These are phyloP conservation scores for Hyphopichia khmerensis DNA, from an alignment of 1,139 yeast species.

Conservation along the genomic window DNA sequence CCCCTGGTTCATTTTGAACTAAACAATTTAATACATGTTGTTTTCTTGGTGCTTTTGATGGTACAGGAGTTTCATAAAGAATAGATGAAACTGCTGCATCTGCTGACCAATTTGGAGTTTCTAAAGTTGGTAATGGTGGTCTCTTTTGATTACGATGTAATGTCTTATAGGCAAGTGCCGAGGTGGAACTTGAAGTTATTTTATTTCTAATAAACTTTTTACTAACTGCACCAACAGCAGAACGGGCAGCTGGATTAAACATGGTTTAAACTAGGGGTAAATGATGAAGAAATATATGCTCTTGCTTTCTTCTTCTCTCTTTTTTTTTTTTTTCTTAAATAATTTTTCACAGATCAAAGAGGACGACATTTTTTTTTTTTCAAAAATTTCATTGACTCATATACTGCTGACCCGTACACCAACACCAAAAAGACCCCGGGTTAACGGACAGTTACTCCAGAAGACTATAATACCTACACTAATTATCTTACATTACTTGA, in stretches of 20 bases:
- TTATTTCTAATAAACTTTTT: slow-evolving; percentile 19
- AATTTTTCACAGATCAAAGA: too few species aligned
- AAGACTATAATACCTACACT: too few species aligned
- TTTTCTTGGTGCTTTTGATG: slow-evolving; percentile 63
- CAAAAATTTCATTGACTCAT: not conserved
- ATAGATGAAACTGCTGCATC: slow-evolving; percentile 95
- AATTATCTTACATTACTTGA: too few species aligned
- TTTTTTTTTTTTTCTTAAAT: too few species aligned
- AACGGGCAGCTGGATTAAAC: not conserved
- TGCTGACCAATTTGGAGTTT: slow-evolving; percentile 93
- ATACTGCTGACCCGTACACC: not conserved
- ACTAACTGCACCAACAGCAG: not conserved
- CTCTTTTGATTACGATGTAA: slow-evolving; percentile 82
- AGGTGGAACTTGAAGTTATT: slow-evolving; percentile 62
- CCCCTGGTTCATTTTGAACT: slow-evolving; percentile 99
- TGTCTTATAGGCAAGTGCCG: slow-evolving; percentile 92
- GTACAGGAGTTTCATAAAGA: slow-evolving; percentile 87
- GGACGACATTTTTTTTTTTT: not conserved
- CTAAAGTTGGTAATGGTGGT: slow-evolving; percentile 93
- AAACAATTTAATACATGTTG: slow-evolving; percentile 93
- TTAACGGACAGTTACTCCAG: too few species aligned
- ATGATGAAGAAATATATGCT: not conserved
- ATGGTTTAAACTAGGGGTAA: not conserved
- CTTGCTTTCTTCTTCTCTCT: not conserved
- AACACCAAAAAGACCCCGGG: not conserved